Evolutionary conservation across 106 monocot genomes (phyloP).

Genomic region (Chionographis japonica): DNA sequence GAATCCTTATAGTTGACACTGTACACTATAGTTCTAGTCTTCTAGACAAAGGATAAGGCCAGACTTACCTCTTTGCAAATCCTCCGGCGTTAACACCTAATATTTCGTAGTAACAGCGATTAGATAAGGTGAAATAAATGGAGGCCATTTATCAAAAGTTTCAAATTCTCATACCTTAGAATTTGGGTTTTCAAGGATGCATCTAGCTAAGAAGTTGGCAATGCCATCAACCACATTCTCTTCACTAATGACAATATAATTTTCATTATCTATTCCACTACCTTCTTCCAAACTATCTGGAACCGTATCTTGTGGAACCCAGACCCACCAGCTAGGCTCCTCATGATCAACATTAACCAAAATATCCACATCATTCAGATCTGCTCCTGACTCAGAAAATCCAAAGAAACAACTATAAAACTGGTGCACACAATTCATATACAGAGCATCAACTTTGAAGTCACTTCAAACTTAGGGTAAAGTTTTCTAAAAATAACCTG

Average conservation of each 20-base stretch:
- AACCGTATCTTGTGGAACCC: slow-evolving; percentile 51
- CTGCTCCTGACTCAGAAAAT: slow-evolving; percentile 13
- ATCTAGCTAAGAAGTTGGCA: slow-evolving; percentile 78
- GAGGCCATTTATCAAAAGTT: too few species aligned
- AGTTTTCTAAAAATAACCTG: slow-evolving; percentile 3
- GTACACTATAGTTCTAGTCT: too few species aligned
- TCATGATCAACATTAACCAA: slow-evolving; percentile 28
- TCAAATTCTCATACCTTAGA: slow-evolving; percentile 52
- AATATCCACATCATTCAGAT: slow-evolving; percentile 34
- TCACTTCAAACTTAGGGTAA: background rate
- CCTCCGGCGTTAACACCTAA: slow-evolving; percentile 58
- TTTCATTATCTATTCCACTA: slow-evolving; percentile 81
- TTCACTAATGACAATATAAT: slow-evolving; percentile 70
- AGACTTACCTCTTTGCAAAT: slow-evolving; percentile 65
- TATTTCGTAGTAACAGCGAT: slow-evolving; percentile 8
- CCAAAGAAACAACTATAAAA: background rate
- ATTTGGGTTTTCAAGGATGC: slow-evolving; percentile 82
- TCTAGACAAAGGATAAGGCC: too few species aligned
- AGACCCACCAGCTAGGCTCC: slow-evolving; percentile 72
- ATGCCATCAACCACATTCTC: slow-evolving; percentile 89
- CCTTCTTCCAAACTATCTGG: slow-evolving; percentile 55
- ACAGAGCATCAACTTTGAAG: background rate
- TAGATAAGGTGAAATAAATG: slow-evolving; percentile 18
- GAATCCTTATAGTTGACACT: too few species aligned
- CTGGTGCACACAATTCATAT: background rate